Evolutionary conservation across 805 yeast genomes (phyloP), one percentile per base, ranked within the genome.

Genomic region (Millerago galiae): DNA sequence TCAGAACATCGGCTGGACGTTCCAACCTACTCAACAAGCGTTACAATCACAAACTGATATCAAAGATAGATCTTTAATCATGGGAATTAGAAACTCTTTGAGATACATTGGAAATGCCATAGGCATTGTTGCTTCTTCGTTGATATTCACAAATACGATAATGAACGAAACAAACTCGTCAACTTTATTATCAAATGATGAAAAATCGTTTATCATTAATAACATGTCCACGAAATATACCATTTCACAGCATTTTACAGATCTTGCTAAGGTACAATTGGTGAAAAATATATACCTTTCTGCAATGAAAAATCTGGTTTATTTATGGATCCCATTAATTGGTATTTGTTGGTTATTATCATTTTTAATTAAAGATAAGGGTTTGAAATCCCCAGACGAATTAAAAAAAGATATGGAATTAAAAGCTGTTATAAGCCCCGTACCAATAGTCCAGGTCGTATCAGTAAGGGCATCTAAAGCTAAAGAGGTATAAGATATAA

Each of bases 1-100:
- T 12, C 37, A 57, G 15, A 77, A 80, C 0, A 62, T 69, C 10
- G 83, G 58, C 2, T 41, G 47, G 14, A 50, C 44, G 1, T 45
- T 54, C n/a, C 55, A 50, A 26, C 53, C 59, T 2, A 46, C 54
- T 4, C 37, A 37, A 15, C 40, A 41, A 21, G 42, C 43, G 8
- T 17, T 39, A 8, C 42, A 40, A 37, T 37, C 45, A 9, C 42
- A 38, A 11, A 29, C 38, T 2, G 26, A 29, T n/a, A 40, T 37
- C 14, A 37, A 15, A 16, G 44, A 41, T 24, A 37, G 44, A 41
- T 33, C 44, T 2, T 37, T 41, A 11, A 37, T 41, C 9, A 37
- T 41, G 37, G 34, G 31, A 3, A 5, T 37, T 5, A 37, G 44
- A 28, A 41, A 41, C 16, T 29, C 39, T 3, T 29, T 41, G 16